Evolutionary conservation across 225 moss, liverwort and hornwort genomes (phyloP), one percentile per base, ranked within the genome.

Genomic region (Pseudoscleropodium purum): DNA sequence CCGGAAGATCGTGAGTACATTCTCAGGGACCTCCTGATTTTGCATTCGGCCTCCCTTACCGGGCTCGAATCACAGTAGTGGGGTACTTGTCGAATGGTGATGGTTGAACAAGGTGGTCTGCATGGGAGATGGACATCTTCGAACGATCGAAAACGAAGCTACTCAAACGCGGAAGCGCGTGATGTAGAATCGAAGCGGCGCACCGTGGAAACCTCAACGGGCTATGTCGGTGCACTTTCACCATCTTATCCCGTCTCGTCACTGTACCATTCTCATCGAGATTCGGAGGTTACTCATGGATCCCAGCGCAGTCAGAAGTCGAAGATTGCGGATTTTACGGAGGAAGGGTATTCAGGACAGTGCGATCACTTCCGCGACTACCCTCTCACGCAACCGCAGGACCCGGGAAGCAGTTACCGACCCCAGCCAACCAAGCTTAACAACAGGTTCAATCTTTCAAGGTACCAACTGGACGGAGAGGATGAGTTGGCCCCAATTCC

Each of bases 361-460:
- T 79, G 11, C n/a, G 89, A 85, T 79, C 79, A 87, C 30, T 82
- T 70, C 37, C 80, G 36, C 31, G 84, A 66, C 27, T 89, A 84
- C 36, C 89, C 84, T 6, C 78, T 74, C 10, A 83, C 63, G 37
- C 90, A 83, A 68, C 70, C 84, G 29, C 64, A 64, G 45, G 85
- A 70, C 11, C 8, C 75, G 43, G 85, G 81, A 17, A 45, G 37
- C 33, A 66, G 78, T 65, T 87, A 25, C 11, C 81, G 74, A 31
- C 26, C 85, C 37, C 75, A 61, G 49, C 73, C 18, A 27, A 51
- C 72, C 3, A 90, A 92, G 82, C 83, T 29, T 8, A 72, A 34
- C 85, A 85, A 89, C 78, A 92, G 92, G 67, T 93, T 93, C 56
- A 92, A 89, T 54, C 90, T 93, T 18, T 89, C 92, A 6, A 86